phyloP scores from a whole-genome alignment of 306 rosid species.

The Prunus mongolica region DNA sequence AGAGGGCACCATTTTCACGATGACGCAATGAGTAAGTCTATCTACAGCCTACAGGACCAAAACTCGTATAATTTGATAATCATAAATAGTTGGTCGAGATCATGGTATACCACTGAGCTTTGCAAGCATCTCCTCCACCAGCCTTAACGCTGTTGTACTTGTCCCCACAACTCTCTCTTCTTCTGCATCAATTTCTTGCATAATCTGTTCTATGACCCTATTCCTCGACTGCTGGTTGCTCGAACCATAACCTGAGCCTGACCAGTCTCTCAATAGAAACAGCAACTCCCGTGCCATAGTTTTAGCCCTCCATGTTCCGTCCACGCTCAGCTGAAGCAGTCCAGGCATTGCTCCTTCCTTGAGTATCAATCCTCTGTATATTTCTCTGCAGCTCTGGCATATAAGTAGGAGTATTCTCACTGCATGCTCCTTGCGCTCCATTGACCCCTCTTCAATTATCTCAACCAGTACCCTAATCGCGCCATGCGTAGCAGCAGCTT shows the following conservation, averaged over 20 bases:
- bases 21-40: not conserved
- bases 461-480: slow-evolving; percentile 58
- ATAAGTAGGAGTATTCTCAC: slow-evolving; percentile 52
- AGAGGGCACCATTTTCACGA: not conserved
- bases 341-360: slow-evolving; percentile 85
- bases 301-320: slow-evolving; percentile 65
- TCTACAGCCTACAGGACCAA: not conserved
- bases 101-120: slow-evolving; percentile 35
- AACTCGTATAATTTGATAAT: not conserved
- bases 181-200: slow-evolving; percentile 71
- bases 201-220: slow-evolving; percentile 45
- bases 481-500: slow-evolving; percentile 35
- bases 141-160: slow-evolving; percentile 40
- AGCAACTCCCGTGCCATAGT: slow-evolving; percentile 46
- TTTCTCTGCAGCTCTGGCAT: slow-evolving; percentile 73
- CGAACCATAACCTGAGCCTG: slow-evolving; percentile 40
- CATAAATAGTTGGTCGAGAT: not conserved
- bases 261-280: slow-evolving; percentile 60
- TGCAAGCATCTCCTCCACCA: slow-evolving; percentile 80
- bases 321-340: slow-evolving; percentile 72
- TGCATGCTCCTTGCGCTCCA: slow-evolving; percentile 58
- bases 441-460: slow-evolving; percentile 65
- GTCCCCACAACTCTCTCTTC: slow-evolving; percentile 49
- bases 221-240: slow-evolving; percentile 34
- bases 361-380: slow-evolving; percentile 58